Conservation (phyloP, 169 alveolate species). For the Plasmodium sp. region DNA sequence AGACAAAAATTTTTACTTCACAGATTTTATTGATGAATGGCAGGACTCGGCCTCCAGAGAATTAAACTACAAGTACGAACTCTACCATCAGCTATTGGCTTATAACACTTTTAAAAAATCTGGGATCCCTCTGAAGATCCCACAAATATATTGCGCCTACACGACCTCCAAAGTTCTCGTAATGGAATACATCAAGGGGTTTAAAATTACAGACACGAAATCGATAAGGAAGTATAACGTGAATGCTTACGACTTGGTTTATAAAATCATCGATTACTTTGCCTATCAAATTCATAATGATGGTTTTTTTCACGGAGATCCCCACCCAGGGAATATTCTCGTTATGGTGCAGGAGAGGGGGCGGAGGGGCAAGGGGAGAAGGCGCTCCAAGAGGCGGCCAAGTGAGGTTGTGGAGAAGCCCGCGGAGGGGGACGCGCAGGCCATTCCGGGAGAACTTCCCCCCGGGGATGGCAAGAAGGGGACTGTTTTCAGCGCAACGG, state of each 20-base stretch:
- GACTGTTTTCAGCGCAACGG: not conserved
- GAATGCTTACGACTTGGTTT: constrained; percentile 62
- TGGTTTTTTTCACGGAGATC: constrained; percentile 93
- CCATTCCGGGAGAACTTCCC: not conserved
- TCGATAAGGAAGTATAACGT: constrained; percentile 78
- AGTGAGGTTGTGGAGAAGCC: not conserved
- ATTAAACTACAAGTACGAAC: constrained; percentile 88
- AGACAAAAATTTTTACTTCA: constrained; percentile 81
- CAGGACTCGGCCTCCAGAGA: constrained; percentile 89
- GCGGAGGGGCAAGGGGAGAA: not conserved
- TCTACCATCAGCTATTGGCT: constrained; percentile 86
- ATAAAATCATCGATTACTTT: constrained; percentile 83
- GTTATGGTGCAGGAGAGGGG: constrained; percentile 75
- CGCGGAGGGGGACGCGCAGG: not conserved
- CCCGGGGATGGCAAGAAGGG: not conserved
- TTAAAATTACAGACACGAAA: constrained; percentile 88
- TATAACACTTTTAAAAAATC: constrained; percentile 83
- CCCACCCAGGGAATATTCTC: constrained; percentile 93
- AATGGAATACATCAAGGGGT: constrained; percentile 92
- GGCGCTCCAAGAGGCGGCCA: not conserved
- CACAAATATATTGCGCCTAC: constrained; percentile 84
- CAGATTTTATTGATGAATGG: constrained; percentile 90
- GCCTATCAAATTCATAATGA: constrained; percentile 81
- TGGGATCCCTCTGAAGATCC: constrained; percentile 85
- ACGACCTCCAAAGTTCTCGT: constrained; percentile 87